These are phyloP conservation scores for Aquilaria yunnanensis DNA, from an alignment of 345 rosid genomes.

Conservation along the genomic window DNA sequence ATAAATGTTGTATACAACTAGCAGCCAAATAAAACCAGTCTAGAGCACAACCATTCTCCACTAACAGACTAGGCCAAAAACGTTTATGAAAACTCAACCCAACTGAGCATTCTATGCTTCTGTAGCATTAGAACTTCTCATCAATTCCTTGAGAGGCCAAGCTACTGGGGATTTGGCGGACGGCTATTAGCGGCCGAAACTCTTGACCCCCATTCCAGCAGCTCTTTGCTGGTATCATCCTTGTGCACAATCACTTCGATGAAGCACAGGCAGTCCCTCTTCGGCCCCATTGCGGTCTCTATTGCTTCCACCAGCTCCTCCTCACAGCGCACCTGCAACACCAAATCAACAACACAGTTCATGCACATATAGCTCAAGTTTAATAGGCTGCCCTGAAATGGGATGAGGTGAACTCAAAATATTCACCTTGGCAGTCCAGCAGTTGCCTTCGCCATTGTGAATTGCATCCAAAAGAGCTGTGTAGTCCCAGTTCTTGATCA, in stretches of 20 bases:
- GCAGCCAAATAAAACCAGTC: too few relatives aligned
- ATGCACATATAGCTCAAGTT: not conserved
- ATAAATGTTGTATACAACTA: too few relatives aligned
- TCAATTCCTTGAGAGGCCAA: not conserved
- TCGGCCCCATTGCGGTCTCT: slow-evolving; percentile 37
- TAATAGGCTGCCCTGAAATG: not conserved
- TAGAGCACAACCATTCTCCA: too few relatives aligned
- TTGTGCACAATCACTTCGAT: slow-evolving; percentile 70
- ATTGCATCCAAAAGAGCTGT: slow-evolving; percentile 63
- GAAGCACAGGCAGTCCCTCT: slow-evolving; percentile 71
- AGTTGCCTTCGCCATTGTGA: slow-evolving; percentile 71
- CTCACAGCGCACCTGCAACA: slow-evolving; percentile 47
- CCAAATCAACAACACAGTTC: not conserved
- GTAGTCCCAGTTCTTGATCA: slow-evolving; percentile 91
- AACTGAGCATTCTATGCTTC: not conserved
- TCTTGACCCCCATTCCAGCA: slow-evolving; percentile 74
- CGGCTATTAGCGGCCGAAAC: slow-evolving; percentile 79
- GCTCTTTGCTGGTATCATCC: slow-evolving; percentile 86
- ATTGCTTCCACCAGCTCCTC: slow-evolving; percentile 64
- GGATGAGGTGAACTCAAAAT: too few relatives aligned
- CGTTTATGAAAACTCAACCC: not conserved
- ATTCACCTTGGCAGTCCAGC: slow-evolving; percentile 78
- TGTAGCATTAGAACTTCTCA: not conserved
- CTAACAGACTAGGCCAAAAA: not conserved
- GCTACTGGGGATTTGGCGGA: slow-evolving; percentile 63